Conservation (phyloP, 805 yeast species). For the Starmerella asiatica region DNA sequence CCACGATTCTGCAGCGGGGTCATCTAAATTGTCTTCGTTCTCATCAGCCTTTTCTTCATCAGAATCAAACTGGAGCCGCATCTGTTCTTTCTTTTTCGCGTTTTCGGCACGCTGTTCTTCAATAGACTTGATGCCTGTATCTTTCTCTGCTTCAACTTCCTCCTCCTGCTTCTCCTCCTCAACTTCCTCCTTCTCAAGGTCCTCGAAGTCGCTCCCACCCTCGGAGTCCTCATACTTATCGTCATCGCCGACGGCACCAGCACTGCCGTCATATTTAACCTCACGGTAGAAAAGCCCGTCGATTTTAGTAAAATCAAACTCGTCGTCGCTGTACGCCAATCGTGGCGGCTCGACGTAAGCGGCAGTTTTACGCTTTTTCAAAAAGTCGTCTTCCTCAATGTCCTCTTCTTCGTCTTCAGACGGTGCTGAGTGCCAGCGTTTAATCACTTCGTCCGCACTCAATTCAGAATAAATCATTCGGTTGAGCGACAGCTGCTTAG, state of each 20-base stretch:
- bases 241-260: conserved; percentile 10
- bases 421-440: conserved; percentile 21
- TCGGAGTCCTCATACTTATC: conserved; percentile 28
- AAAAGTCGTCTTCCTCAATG: conserved; percentile 22
- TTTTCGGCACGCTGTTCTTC: conserved; percentile 68
- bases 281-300: conserved; percentile 23
- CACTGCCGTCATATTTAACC: conserved; percentile 20
- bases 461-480: conserved; percentile 69
- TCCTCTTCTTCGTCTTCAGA: conserved; percentile 21
- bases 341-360: conserved; percentile 18
- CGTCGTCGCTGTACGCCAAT: conserved; percentile 15
- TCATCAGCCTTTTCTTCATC: conserved; percentile 57
- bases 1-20: conserved; percentile 86
- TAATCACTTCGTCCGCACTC: conserved; percentile 39
- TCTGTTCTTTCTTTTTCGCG: conserved; percentile 78
- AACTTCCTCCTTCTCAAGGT: conserved; percentile 22
- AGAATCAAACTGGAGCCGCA: conserved; percentile 79
- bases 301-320: conserved; percentile 19
- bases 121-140: conserved; percentile 31
- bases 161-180: conserved; percentile 12
- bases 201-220: conserved; percentile 26
- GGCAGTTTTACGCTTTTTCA: conserved; percentile 18
- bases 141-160: conserved; percentile 24
- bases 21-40: conserved; percentile 52
- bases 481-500: conserved; percentile 61